Evolutionary conservation across 768 basidiomycete species (phyloP).

Genomic region (Hericium erinaceus): DNA sequence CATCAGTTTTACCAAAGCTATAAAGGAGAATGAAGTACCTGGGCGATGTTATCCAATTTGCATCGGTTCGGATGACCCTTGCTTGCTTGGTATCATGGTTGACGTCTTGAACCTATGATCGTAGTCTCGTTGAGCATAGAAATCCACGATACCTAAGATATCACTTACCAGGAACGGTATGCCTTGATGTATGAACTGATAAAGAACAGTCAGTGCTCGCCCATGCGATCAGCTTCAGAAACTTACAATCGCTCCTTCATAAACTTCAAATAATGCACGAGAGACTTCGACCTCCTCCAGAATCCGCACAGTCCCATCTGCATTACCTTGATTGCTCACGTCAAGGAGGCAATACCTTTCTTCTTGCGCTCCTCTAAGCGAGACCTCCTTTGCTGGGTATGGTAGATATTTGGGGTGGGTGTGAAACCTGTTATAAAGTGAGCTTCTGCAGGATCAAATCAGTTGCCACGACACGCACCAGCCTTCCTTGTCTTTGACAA

Average conservation of each 20-base stretch:
- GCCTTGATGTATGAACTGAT: constrained; percentile 83
- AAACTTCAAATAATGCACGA: constrained; percentile 78
- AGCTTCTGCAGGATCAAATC: background rate
- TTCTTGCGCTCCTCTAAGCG: constrained; percentile 69
- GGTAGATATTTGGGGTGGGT: constrained; percentile 73
- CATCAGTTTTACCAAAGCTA: background rate
- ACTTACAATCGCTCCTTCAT: constrained; percentile 77
- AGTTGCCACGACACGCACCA: constrained; percentile 40
- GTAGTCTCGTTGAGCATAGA: background rate
- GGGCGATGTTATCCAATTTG: constrained; percentile 76
- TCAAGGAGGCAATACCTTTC: constrained; percentile 73
- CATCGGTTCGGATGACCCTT: constrained; percentile 60
- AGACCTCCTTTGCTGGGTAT: constrained; percentile 60
- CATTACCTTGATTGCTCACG: constrained; percentile 32
- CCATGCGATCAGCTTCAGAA: background rate
- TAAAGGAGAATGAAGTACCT: constrained; percentile 28
- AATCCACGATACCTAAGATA: background rate
- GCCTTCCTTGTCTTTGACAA: constrained; percentile 67
- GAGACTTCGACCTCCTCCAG: constrained; percentile 81
- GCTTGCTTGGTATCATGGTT: constrained; percentile 72
- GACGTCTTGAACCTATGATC: constrained; percentile 61
- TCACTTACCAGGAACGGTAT: constrained; percentile 59
- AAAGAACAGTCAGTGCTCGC: background rate
- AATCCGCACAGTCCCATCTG: constrained; percentile 32
- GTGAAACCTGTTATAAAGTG: constrained; percentile 54